Evolutionary conservation across 257 asterid genomes (phyloP).

Genomic region (Solanum rostratum): DNA sequence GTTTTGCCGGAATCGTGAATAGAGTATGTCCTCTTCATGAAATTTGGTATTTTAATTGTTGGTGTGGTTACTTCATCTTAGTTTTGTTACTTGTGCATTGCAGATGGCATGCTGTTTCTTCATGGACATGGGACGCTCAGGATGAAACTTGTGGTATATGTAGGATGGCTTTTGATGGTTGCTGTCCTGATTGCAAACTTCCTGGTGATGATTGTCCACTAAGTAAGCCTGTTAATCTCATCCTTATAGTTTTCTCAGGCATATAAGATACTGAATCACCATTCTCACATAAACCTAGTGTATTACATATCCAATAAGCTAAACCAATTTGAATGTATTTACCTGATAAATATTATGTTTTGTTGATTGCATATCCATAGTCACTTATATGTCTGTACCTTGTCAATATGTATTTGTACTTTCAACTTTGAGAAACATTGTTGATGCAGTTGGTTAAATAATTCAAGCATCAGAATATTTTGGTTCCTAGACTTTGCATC

Average conservation of each 20-base stretch:
- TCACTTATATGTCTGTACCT: not conserved
- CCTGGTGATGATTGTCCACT: constrained; percentile 93
- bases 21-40: constrained; percentile 47
- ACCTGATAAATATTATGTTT: not conserved
- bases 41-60: not conserved
- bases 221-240: constrained; percentile 29
- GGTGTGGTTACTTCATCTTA: not conserved
- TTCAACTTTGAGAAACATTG: not conserved
- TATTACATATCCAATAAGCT: not conserved
- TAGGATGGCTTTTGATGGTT: constrained; percentile 87
- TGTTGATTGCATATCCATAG: not conserved
- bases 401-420: not conserved
- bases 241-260: not conserved
- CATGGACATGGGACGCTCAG: constrained; percentile 99
- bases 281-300: not conserved
- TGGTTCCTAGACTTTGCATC: not conserved
- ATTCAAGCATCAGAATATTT: not conserved
- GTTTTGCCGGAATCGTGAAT: constrained; percentile 16
- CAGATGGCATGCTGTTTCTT: constrained; percentile 87
- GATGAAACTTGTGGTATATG: constrained; percentile 94
- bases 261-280: not conserved
- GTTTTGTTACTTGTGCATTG: not conserved
- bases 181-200: constrained; percentile 84
- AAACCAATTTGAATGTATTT: not conserved
- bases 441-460: not conserved